Evolutionary conservation across 352 stramenopile species (phyloP).

Genomic region (Globisporangium sylvaticum): DNA sequence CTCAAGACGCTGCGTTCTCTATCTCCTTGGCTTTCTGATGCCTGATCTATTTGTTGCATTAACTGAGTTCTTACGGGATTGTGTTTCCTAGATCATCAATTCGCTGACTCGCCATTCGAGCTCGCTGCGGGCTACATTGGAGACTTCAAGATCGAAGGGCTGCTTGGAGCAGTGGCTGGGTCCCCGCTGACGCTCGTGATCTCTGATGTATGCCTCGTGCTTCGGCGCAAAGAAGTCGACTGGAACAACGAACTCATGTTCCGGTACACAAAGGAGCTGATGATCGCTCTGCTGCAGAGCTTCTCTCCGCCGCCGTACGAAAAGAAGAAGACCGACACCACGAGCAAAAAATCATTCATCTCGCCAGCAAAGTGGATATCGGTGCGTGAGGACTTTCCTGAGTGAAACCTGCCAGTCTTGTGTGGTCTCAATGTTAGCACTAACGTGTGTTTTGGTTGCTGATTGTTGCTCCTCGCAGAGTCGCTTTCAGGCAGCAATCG

Average conservation of each 20-base stretch:
- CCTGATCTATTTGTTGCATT: too few species aligned
- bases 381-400: constrained; percentile 21
- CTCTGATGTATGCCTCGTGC: constrained; percentile 58
- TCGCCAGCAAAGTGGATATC: constrained; percentile 64
- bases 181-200: constrained; percentile 50
- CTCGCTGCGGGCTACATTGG: constrained; percentile 62
- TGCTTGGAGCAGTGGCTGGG: constrained; percentile 51
- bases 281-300: constrained; percentile 55
- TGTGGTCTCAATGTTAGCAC: not conserved
- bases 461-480: constrained; percentile 20
- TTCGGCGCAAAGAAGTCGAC: constrained; percentile 48
- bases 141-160: constrained; percentile 59
- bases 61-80: not conserved
- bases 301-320: constrained; percentile 25
- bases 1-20: constrained; percentile 26
- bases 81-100: constrained; percentile 47
- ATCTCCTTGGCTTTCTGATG: not conserved
- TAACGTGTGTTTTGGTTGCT: not conserved
- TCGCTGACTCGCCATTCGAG: constrained; percentile 59
- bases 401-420: not conserved
- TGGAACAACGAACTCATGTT: constrained; percentile 69
- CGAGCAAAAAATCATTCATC: constrained; percentile 23
- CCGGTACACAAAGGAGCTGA: constrained; percentile 63
- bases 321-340: constrained; percentile 20
- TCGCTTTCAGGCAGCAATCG: constrained; percentile 40